phyloP scores from a whole-genome alignment of 2,329 filamentous ascomycete genomes.

The Stemphylium vesicarium region DNA sequence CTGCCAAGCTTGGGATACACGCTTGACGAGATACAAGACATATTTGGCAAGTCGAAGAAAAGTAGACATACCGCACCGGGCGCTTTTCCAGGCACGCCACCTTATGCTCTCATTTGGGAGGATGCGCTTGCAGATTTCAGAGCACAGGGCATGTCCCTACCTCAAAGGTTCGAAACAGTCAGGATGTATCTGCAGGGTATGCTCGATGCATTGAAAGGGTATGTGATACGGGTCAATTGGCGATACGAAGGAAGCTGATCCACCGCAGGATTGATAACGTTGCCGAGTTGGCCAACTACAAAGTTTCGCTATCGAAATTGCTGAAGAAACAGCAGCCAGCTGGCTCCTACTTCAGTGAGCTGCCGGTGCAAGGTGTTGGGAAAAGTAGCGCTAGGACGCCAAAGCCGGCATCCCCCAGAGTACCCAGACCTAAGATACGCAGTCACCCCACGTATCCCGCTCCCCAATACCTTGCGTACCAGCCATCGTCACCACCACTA shows the following conservation, averaged over 20 bases:
- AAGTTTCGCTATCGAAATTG: constrained; percentile 36
- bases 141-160: constrained; percentile 55
- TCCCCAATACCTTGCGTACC: constrained; percentile 18
- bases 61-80: constrained; percentile 33
- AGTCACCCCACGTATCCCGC: constrained; percentile 37
- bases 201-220: constrained; percentile 56
- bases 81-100: constrained; percentile 47
- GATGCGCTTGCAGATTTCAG: constrained; percentile 56
- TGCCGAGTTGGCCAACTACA: constrained; percentile 38
- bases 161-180: constrained; percentile 58
- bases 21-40: constrained; percentile 56
- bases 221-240: constrained; percentile 25
- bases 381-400: constrained; percentile 36
- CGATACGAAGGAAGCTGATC: constrained; percentile 17
- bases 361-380: constrained; percentile 29
- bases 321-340: constrained; percentile 47
- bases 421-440: constrained; percentile 36
- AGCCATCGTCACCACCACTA: constrained; percentile 15
- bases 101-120: constrained; percentile 59
- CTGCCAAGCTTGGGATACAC: constrained; percentile 59
- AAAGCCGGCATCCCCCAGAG: constrained; percentile 33
- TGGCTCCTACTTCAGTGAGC: constrained; percentile 42
- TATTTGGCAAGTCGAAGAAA: constrained; percentile 48
- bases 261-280: constrained; percentile 34
- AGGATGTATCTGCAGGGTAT: constrained; percentile 56